phyloP scores from a whole-genome alignment of 768 basidiomycete genomes.

The Hericium alpestre region DNA sequence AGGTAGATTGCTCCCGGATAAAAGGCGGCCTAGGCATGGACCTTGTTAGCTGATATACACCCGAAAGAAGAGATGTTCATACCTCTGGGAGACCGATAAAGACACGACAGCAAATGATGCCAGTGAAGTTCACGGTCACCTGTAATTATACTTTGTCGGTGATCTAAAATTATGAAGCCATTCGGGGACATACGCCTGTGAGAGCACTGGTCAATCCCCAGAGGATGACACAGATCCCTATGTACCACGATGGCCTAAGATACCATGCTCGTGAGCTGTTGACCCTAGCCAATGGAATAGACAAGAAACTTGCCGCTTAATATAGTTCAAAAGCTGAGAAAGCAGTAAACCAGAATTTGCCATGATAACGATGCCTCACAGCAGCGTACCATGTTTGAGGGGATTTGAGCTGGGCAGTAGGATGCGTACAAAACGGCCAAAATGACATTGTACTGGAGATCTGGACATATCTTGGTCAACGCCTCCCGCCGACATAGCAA shows the following conservation, averaged over 20 bases:
- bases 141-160: conserved; percentile 12
- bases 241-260: conserved; percentile 48
- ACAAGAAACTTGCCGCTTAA: not conserved
- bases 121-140: conserved; percentile 44
- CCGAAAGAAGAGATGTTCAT: not conserved
- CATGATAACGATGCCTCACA: not conserved
- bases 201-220: conserved; percentile 58
- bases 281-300: too few species aligned
- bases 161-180: not conserved
- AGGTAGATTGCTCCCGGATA: conserved; percentile 46
- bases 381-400: conserved; percentile 49
- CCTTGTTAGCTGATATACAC: not conserved
- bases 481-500: not conserved
- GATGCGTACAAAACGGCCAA: conserved; percentile 46
- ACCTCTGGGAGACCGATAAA: conserved; percentile 58
- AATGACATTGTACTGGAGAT: conserved; percentile 41
- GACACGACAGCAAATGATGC: conserved; percentile 45
- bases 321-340: not conserved
- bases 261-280: not conserved
- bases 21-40: conserved; percentile 38
- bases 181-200: conserved; percentile 39
- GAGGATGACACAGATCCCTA: conserved; percentile 44
- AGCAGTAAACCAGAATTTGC: not conserved
- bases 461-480: conserved; percentile 17
- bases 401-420: conserved; percentile 55